Conservation (phyloP, 306 rosid genomes). For the Herpetospermum pedunculosum region DNA sequence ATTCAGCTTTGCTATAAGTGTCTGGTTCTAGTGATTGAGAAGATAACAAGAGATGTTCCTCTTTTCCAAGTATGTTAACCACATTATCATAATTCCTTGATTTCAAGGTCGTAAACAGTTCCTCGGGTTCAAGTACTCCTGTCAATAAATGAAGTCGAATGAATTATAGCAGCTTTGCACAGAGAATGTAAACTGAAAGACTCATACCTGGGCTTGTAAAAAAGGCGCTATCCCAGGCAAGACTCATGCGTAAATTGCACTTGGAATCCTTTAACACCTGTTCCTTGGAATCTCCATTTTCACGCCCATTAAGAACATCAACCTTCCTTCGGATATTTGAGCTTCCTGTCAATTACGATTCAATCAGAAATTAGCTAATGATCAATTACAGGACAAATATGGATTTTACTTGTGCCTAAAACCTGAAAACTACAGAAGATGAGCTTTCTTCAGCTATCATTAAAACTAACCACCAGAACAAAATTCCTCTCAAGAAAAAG, state of each 20-base stretch:
- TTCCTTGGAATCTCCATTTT: conserved; percentile 7
- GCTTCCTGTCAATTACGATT: conserved; percentile 10
- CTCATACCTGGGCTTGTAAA: conserved; percentile 43
- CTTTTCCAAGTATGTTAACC: conserved; percentile 20
- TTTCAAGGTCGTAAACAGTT: conserved; percentile 26
- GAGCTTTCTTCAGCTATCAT: neutral
- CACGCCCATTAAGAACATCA: conserved; percentile 20
- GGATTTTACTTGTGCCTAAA: neutral
- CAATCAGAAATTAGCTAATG: neutral
- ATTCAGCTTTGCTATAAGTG: neutral
- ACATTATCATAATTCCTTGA: conserved; percentile 3
- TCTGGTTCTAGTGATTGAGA: conserved; percentile 25
- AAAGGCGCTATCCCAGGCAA: conserved; percentile 76
- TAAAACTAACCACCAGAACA: neutral
- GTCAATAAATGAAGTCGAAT: conserved; percentile 1
- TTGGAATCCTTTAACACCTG: conserved; percentile 12
- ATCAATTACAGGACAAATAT: neutral
- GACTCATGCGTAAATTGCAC: conserved; percentile 39
- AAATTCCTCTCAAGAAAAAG: neutral
- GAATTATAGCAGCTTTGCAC: neutral
- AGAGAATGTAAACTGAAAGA: neutral
- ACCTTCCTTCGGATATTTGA: conserved; percentile 34
- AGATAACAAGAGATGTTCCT: conserved; percentile 24
- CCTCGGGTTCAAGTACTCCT: conserved; percentile 60
- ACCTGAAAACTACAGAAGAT: neutral